phyloP scores from a whole-genome alignment of 805 yeast genomes.

The Sugiyamaella valdiviana region DNA sequence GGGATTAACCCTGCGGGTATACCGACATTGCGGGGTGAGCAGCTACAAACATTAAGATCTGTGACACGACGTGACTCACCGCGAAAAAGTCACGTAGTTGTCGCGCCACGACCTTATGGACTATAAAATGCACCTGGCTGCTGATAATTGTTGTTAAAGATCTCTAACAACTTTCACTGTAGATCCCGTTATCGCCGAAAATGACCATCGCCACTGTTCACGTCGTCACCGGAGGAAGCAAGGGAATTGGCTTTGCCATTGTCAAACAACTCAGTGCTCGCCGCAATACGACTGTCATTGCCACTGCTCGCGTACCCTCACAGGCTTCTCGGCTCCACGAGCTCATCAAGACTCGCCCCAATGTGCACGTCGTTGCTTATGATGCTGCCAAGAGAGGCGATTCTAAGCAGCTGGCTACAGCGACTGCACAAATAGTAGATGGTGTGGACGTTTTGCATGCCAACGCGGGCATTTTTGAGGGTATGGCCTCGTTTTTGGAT shows the following conservation, averaged over 20 bases:
- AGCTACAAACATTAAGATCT: too few species aligned
- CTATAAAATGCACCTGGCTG: too few species aligned
- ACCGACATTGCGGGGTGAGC: too few species aligned
- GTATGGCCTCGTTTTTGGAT: neutral
- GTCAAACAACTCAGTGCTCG: constrained; percentile 25
- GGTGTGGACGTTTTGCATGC: constrained; percentile 27
- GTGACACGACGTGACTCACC: too few species aligned
- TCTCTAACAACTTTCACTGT: neutral
- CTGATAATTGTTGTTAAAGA: too few species aligned
- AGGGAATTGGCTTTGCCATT: constrained; percentile 34
- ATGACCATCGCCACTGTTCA: constrained; percentile 19
- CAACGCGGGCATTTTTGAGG: constrained; percentile 26
- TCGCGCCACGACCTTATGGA: too few species aligned
- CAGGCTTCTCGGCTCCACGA: constrained; percentile 12
- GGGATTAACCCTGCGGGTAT: too few species aligned
- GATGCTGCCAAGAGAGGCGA: constrained; percentile 22
- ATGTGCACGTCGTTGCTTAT: constrained; percentile 23
- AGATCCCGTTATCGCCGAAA: neutral
- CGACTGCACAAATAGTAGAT: constrained; percentile 13
- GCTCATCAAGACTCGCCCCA: constrained; percentile 11
- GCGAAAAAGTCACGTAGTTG: too few species aligned
- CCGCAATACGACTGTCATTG: constrained; percentile 23
- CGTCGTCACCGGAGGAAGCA: constrained; percentile 34
- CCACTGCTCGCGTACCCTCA: constrained; percentile 14
- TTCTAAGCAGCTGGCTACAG: constrained; percentile 15